Evolutionary conservation across 345 rosid species (phyloP).

Genomic region (Dimocarpus longan): DNA sequence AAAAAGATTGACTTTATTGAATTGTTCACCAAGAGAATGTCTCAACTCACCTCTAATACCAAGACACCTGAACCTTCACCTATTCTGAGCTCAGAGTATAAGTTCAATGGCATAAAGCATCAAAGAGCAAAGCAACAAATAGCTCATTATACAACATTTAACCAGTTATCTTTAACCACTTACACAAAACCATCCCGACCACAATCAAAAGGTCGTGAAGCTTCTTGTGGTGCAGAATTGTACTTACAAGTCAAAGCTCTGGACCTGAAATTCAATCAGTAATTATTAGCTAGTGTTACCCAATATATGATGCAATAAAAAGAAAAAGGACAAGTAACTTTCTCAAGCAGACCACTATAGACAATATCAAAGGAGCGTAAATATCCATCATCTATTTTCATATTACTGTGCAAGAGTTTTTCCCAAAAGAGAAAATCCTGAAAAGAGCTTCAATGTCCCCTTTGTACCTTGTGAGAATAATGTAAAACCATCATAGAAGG

Average conservation of each 20-base stretch:
- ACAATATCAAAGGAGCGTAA: slow-evolving; percentile 1
- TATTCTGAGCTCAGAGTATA: slow-evolving; percentile 57
- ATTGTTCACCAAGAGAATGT: slow-evolving; percentile 8
- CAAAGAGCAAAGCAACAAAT: background rate
- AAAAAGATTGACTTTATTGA: slow-evolving; percentile 1
- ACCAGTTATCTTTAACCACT: slow-evolving; percentile 36
- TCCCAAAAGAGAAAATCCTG: background rate
- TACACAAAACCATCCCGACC: slow-evolving; percentile 98
- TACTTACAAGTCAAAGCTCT: slow-evolving; percentile 88
- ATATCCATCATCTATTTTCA: background rate
- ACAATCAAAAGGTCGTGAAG: slow-evolving; percentile 93
- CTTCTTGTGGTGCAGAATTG: slow-evolving; percentile 78
- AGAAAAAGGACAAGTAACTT: background rate
- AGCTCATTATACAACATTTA: background rate
- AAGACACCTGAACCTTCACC: slow-evolving; percentile 93
- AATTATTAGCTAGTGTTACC: slow-evolving; percentile 13
- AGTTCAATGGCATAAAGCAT: slow-evolving; percentile 20
- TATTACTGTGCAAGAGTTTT: background rate
- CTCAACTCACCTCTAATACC: slow-evolving; percentile 77
- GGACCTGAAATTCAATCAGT: slow-evolving; percentile 48
- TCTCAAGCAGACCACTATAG: slow-evolving; percentile 5
- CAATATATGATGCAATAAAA: background rate
- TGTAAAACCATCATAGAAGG: slow-evolving; percentile 2
- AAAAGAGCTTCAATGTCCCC: background rate
- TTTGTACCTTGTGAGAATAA: background rate